Evolutionary conservation across 208 protist species (phyloP).

Genomic region (Wallacemonas sp.): DNA sequence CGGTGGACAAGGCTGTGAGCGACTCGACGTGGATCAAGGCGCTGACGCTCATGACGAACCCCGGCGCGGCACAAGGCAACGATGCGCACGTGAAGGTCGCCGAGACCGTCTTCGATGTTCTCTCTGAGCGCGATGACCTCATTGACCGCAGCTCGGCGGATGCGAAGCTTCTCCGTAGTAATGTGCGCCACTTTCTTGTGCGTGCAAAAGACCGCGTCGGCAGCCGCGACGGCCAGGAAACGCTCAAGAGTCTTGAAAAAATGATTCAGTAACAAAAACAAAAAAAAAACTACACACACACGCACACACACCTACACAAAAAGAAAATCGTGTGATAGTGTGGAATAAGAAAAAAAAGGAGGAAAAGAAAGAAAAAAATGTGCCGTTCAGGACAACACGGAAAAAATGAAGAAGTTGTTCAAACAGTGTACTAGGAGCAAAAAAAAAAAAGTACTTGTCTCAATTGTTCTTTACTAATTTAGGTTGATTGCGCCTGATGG

Average conservation of each 20-base stretch:
- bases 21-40: conserved; percentile 58
- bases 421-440: not conserved
- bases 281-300: not conserved
- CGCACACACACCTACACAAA: not conserved
- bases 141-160: conserved; percentile 33
- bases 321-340: not conserved
- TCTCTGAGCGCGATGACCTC: conserved; percentile 68
- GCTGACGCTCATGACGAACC: conserved; percentile 38
- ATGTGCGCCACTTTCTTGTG: conserved; percentile 54
- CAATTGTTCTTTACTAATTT: too few relatives aligned
- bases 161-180: conserved; percentile 43
- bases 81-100: conserved; percentile 45
- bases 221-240: conserved; percentile 32
- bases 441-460: not conserved
- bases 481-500: too few relatives aligned
- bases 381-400: not conserved
- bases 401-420: not conserved
- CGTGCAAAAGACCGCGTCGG: conserved; percentile 30
- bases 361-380: conserved; percentile 4
- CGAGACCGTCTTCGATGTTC: conserved; percentile 61
- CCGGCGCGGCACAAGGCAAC: conserved; percentile 25
- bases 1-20: conserved; percentile 26
- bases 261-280: conserved; percentile 50
- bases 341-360: not conserved
- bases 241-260: conserved; percentile 71